Conservation (phyloP, 2,329 filamentous ascomycete genomes). For the Penicillium sp. region DNA sequence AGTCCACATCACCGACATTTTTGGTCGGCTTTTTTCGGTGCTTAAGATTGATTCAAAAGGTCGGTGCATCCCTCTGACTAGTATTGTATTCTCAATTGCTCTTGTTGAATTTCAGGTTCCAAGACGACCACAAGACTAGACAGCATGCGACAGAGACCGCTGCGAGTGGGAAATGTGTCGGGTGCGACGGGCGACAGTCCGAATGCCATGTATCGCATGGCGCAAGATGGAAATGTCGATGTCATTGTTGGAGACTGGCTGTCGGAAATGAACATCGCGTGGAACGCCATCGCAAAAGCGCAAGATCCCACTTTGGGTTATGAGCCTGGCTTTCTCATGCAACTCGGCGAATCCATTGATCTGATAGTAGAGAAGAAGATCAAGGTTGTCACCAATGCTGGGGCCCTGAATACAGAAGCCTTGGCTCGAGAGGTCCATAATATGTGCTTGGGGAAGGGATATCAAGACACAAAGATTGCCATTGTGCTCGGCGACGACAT, state of each 20-base stretch:
- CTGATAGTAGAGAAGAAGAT: background rate
- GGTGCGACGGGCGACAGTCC: conserved; percentile 3
- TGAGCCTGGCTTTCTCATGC: conserved; percentile 25
- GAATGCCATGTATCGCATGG: background rate
- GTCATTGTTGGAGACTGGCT: conserved; percentile 50
- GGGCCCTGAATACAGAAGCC: conserved; percentile 3
- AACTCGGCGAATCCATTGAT: conserved; percentile 11
- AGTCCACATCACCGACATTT: no score
- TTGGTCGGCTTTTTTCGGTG: no score
- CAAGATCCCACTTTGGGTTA: conserved; percentile 24
- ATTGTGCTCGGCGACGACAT: background rate
- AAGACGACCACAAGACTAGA: no score
- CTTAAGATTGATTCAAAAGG: background rate
- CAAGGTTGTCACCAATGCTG: conserved; percentile 7
- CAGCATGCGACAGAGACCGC: background rate
- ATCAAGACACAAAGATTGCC: background rate
- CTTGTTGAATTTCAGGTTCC: background rate
- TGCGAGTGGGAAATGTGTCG: conserved; percentile 2
- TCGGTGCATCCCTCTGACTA: background rate
- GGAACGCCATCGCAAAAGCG: conserved; percentile 30
- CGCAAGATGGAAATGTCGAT: conserved; percentile 25
- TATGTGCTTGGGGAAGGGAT: background rate
- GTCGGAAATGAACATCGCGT: conserved; percentile 40
- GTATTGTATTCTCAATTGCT: background rate
- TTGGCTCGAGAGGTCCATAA: background rate